A percentile compares a stretch with the other conserved stretches of the same genome.
Conservation (phyloP, 164 flowering plant species). For the Piper betle region DNA sequence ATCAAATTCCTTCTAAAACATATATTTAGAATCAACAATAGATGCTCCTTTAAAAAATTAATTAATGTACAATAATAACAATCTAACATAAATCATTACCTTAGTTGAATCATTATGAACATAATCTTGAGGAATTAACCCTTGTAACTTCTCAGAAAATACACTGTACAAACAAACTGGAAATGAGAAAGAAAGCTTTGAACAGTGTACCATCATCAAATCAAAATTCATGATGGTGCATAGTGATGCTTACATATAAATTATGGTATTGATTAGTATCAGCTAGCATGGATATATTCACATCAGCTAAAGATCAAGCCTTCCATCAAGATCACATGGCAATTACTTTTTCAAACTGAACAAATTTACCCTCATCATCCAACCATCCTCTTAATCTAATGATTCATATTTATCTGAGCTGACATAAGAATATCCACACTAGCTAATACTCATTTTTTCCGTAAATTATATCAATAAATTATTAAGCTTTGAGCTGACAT, state of each 20-base stretch:
- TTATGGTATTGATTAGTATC: not conserved
- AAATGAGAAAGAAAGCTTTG: not conserved
- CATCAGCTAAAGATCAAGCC: too few species aligned
- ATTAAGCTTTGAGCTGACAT: too few species aligned
- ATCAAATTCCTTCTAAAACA: slow-evolving; percentile 14
- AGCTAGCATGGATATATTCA: too few species aligned
- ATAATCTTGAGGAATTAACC: slow-evolving; percentile 25
- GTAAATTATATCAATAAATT: not conserved
- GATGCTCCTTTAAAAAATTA: not conserved
- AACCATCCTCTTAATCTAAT: too few species aligned
- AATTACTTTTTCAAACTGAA: too few species aligned
- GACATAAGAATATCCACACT: not conserved
- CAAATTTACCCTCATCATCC: too few species aligned
- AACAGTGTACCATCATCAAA: too few species aligned
- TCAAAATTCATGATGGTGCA: not conserved
- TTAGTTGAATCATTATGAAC: slow-evolving; percentile 28
- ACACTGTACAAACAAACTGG: slow-evolving; percentile 32
- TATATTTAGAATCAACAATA: slow-evolving; percentile 1
- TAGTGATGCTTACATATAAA: not conserved
- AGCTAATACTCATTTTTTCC: not conserved
- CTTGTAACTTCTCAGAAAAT: slow-evolving; percentile 44
- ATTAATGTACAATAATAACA: not conserved
- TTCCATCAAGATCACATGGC: too few species aligned
- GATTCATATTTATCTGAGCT: too few species aligned
- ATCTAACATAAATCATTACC: slow-evolving; percentile 19